A percentile compares a stretch with the other conserved stretches of the same genome.
These are phyloP conservation scores for Leccinum pseudoinsigne DNA, from an alignment of 1,284 basidiomycete species.

Conservation along the genomic window DNA sequence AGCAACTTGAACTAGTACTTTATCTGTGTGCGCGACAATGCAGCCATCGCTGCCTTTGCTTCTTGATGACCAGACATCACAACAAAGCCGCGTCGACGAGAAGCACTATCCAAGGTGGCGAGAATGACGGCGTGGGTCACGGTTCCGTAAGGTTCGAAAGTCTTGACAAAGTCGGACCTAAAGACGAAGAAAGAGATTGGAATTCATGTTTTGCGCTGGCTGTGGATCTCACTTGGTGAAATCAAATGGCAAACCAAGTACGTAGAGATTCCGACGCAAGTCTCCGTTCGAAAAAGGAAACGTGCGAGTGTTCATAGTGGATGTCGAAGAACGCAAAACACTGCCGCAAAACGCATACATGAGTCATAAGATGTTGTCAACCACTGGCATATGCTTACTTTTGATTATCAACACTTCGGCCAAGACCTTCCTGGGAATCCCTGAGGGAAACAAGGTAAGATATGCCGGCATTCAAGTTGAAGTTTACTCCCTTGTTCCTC, in stretches of 20 bases:
- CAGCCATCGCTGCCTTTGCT: conserved; percentile 63
- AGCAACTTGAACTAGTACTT: conserved; percentile 38
- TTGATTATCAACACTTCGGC: conserved; percentile 4
- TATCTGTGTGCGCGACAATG: conserved; percentile 63
- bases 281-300: conserved; percentile 43
- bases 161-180: conserved; percentile 59
- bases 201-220: neutral
- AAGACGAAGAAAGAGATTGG: neutral
- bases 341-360: conserved; percentile 37
- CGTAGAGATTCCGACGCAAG: conserved; percentile 72
- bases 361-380: conserved; percentile 3
- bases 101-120: conserved; percentile 77
- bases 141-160: conserved; percentile 63
- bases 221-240: conserved; percentile 58
- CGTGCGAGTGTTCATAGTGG: conserved; percentile 14
- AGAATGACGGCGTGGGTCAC: conserved; percentile 75
- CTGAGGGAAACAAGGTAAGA: conserved; percentile 21
- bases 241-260: conserved; percentile 75
- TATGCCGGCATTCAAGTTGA: neutral
- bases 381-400: conserved; percentile 8
- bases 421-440: conserved; percentile 5
- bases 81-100: conserved; percentile 74
- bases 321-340: conserved; percentile 24
- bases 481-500: conserved; percentile 14
- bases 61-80: conserved; percentile 74